These are phyloP conservation scores for Blastomyces gilchristii DNA, from an alignment of 2,329 filamentous ascomycete species.

Conservation along the genomic window DNA sequence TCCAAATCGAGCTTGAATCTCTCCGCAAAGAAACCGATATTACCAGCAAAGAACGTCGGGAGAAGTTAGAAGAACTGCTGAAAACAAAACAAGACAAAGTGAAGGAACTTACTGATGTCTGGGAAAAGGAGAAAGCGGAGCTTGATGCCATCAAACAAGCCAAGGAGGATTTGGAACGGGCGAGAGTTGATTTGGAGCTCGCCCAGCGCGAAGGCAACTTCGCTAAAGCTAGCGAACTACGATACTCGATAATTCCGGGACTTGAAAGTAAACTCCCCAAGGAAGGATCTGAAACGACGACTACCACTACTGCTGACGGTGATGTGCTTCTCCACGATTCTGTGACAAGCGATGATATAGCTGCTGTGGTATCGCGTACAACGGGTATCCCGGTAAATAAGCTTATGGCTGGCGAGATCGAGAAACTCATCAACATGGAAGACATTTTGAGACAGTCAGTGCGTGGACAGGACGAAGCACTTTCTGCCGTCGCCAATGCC, in stretches of 20 bases:
- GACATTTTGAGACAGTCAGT: slow-evolving; percentile 74
- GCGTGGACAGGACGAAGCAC: slow-evolving; percentile 85
- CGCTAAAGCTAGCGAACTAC: slow-evolving; percentile 76
- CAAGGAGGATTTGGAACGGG: slow-evolving; percentile 80
- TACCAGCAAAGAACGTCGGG: slow-evolving; percentile 73
- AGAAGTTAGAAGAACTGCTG: slow-evolving; percentile 70
- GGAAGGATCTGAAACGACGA: slow-evolving; percentile 48
- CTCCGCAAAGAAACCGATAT: slow-evolving; percentile 88
- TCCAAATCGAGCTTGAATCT: slow-evolving; percentile 93
- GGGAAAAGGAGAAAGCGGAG: slow-evolving; percentile 81
- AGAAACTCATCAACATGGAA: slow-evolving; percentile 94
- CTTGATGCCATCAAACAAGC: slow-evolving; percentile 79
- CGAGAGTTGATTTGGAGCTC: slow-evolving; percentile 73
- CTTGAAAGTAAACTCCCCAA: slow-evolving; percentile 70
- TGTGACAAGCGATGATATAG: slow-evolving; percentile 92
- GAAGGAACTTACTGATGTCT: slow-evolving; percentile 63
- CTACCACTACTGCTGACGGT: slow-evolving; percentile 28
- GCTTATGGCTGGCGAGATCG: slow-evolving; percentile 83
- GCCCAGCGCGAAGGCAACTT: slow-evolving; percentile 85
- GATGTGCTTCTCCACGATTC: slow-evolving; percentile 76
- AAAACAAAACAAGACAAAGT: slow-evolving; percentile 69
- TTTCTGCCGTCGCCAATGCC: slow-evolving; percentile 82
- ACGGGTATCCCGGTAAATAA: slow-evolving; percentile 91
- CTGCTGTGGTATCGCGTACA: slow-evolving; percentile 75
- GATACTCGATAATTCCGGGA: slow-evolving; percentile 75